Conservation (phyloP, 257 asterid species). For the Ehretia macrophylla region DNA sequence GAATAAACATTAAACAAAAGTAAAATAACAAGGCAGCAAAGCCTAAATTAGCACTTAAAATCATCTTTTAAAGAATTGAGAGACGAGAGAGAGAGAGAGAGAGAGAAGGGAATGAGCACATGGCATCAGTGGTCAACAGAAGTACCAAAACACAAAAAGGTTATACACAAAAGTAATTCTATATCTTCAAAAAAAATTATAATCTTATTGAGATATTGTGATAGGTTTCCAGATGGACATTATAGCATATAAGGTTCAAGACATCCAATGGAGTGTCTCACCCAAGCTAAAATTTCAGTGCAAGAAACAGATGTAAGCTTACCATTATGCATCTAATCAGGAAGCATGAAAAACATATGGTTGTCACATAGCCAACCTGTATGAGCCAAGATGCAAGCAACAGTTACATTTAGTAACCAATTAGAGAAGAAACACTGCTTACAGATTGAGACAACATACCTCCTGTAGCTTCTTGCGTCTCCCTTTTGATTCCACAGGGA, state of each 20-base stretch:
- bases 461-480: slow-evolving; percentile 96
- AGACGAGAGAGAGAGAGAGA: too few species aligned
- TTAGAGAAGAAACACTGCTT: slow-evolving; percentile 6
- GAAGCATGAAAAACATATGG: slow-evolving; percentile 87
- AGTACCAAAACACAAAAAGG: too few species aligned
- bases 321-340: slow-evolving; percentile 92
- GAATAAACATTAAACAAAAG: background rate
- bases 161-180: too few species aligned
- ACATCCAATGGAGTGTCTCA: too few species aligned
- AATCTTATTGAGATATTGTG: too few species aligned
- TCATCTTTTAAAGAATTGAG: too few species aligned
- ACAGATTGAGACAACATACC: slow-evolving; percentile 33
- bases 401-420: slow-evolving; percentile 4
- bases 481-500: slow-evolving; percentile 97
- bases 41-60: too few species aligned
- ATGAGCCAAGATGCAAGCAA: slow-evolving; percentile 12
- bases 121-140: too few species aligned
- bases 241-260: too few species aligned
- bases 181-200: too few species aligned
- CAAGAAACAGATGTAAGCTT: slow-evolving; percentile 29
- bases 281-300: slow-evolving; percentile 1
- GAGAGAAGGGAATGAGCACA: too few species aligned
- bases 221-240: too few species aligned
- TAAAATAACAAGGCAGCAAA: background rate
- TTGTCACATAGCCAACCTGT: slow-evolving; percentile 99